These are phyloP conservation scores for Chlorella sp. DNA, from an alignment of 139 green algal species.

Conservation along the genomic window DNA sequence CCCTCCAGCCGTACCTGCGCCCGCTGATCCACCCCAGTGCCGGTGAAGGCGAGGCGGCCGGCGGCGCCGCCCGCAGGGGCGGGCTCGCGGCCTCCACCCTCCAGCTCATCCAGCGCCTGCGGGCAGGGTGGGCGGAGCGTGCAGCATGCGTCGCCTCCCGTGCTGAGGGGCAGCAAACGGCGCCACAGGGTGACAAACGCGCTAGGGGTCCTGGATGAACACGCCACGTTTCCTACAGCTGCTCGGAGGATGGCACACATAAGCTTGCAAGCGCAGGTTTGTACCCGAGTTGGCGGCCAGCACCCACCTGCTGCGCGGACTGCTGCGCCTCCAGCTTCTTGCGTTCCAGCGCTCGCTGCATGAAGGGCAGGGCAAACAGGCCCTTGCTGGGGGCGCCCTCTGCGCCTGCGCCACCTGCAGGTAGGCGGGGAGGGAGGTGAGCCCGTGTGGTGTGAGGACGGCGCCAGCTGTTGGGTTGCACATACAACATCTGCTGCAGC, in stretches of 20 bases:
- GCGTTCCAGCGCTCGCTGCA: conserved; percentile 78
- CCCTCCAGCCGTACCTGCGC: not conserved
- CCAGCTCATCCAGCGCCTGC: conserved; percentile 36
- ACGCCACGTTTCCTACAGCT: no score
- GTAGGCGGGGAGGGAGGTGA: not conserved
- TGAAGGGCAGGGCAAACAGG: conserved; percentile 95
- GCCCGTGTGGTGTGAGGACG: no score
- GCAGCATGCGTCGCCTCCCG: no score
- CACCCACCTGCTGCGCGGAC: not conserved
- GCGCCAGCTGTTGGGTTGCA: no score
- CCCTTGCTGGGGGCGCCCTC: conserved; percentile 65
- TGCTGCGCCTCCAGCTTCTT: conserved; percentile 44
- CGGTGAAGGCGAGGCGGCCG: conserved; percentile 37
- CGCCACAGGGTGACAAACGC: no score
- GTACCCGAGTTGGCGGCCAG: no score
- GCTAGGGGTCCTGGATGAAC: no score
- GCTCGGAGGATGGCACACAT: no score
- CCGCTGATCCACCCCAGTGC: conserved; percentile 15
- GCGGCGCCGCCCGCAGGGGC: not conserved
- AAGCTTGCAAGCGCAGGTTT: not conserved
- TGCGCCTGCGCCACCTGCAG: conserved; percentile 26
- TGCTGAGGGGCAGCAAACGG: no score
- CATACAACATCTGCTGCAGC: no score
- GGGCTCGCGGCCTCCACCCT: not conserved
- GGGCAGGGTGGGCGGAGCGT: no score